Evolutionary conservation across 441 rosid species (phyloP), one percentile per base, ranked within the genome.

Genomic region (Euphorbia corollata): DNA sequence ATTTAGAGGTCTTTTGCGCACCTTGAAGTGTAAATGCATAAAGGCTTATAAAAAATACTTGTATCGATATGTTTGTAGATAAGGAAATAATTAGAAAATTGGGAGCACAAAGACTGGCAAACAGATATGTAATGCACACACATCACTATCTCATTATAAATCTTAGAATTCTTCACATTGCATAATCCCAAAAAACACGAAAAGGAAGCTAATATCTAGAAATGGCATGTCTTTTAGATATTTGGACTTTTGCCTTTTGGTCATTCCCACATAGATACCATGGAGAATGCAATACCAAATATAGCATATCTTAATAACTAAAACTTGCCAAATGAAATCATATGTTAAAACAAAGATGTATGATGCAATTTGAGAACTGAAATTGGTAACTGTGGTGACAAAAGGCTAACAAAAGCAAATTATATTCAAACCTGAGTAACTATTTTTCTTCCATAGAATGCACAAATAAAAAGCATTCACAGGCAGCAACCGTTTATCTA

Each of bases 1-100:
- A 88, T 95, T 95, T 67, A 95, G 68, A 8, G 98, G 98, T 78
- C 99, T 88, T 78, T 95, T 95, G 23, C 99, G 89, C 50, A 95
- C 99, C 99, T 94, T 55, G 39, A 63, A 73, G 43, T 68, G 61
- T 32, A 63, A 58, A 55, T 13, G 6, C 15, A 57, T 36, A 47
- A 63, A 65, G 69, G 50, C 12, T 60, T 54, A n/a, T 22, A 32
- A 34, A 59, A 53, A 34, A 53, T 55, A 27, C 27, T 51, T 58
- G 39, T 65, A 51, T 22, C 30, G 13, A 47, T 24, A 38, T 68
- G 45, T 65, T 23, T 18, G 15, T 56, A 12, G 59, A 57, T 8
- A 36, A 43, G 34, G 27, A 72, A 61, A 45, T 22, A 19, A 53
- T 12, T 16, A 19, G 13, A 13, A 39, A 22, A 55, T 8, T n/a